Evolutionary conservation across 208 protist genomes (phyloP).

Genomic region (Balamuthia mandrillaris): DNA sequence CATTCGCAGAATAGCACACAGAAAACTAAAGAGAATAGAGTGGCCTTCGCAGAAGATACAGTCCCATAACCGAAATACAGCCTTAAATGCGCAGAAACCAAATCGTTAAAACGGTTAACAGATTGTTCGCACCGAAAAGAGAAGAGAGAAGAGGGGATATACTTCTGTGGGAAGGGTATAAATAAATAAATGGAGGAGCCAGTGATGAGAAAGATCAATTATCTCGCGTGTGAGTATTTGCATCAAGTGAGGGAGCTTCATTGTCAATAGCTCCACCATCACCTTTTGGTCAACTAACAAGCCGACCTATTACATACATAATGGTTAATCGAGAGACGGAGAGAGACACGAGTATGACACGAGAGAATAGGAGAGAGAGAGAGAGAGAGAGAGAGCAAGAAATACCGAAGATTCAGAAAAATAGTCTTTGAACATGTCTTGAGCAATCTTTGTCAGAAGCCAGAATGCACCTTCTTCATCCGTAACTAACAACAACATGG

Average conservation of each 20-base stretch:
- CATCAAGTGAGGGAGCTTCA: background rate
- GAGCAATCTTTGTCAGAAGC: conserved; percentile 26
- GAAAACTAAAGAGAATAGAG: conserved; percentile 17
- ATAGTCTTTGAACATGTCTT: conserved; percentile 31
- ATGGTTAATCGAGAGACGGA: too few relatives aligned
- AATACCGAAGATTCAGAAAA: conserved; percentile 5
- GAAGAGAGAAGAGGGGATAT: too few relatives aligned
- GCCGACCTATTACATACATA: too few relatives aligned
- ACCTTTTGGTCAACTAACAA: conserved; percentile 36
- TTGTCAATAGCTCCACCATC: background rate
- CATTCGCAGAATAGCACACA: too few relatives aligned
- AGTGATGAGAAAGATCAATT: background rate
- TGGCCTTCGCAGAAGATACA: conserved; percentile 28
- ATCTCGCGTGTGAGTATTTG: background rate
- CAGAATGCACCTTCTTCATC: conserved; percentile 31
- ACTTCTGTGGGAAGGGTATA: conserved; percentile 18
- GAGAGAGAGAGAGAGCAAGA: too few relatives aligned
- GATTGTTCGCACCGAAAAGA: too few relatives aligned
- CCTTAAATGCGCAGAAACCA: too few relatives aligned
- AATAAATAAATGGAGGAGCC: conserved; percentile 29
- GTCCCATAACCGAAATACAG: conserved; percentile 28
- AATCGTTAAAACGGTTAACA: too few relatives aligned
- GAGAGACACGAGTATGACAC: too few relatives aligned
- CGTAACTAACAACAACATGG: conserved; percentile 18
- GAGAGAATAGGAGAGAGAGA: too few relatives aligned